These are phyloP conservation scores for Phytophthora foliorum DNA, from an alignment of 352 stramenopile species.

Conservation along the genomic window DNA sequence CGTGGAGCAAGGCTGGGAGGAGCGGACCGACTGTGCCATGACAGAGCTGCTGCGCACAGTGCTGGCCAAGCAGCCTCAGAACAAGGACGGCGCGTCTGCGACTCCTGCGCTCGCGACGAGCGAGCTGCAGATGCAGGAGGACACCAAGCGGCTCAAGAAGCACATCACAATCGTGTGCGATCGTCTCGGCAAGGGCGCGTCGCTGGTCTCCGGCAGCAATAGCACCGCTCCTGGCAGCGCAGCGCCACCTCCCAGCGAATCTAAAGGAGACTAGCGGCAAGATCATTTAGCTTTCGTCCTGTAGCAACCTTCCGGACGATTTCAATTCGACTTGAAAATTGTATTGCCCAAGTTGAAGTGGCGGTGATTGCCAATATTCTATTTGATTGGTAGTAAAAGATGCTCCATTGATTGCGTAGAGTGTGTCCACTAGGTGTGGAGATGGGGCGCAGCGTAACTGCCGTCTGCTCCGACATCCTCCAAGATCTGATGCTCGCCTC, in stretches of 20 bases:
- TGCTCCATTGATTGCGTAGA: slow-evolving; percentile 5
- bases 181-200: slow-evolving; percentile 84
- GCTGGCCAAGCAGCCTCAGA: slow-evolving; percentile 69
- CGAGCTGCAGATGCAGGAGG: slow-evolving; percentile 73
- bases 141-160: slow-evolving; percentile 92
- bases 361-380: slow-evolving; percentile 16
- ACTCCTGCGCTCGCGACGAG: slow-evolving; percentile 32
- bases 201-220: slow-evolving; percentile 37
- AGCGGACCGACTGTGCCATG: slow-evolving; percentile 85
- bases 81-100: slow-evolving; percentile 37
- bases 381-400: slow-evolving; percentile 6
- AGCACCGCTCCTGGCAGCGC: slow-evolving; percentile 3
- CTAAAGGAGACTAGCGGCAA: slow-evolving; percentile 33
- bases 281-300: not conserved
- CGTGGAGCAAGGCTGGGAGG: slow-evolving; percentile 89
- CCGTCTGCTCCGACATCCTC: slow-evolving; percentile 13
- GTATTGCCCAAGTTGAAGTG: slow-evolving; percentile 43
- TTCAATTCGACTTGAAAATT: slow-evolving; percentile 29
- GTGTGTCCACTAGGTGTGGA: slow-evolving; percentile 2
- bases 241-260: slow-evolving; percentile 23
- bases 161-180: slow-evolving; percentile 93
- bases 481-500: slow-evolving; percentile 22
- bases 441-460: not conserved
- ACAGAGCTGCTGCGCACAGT: slow-evolving; percentile 87
- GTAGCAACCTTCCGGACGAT: not conserved